Conservation (phyloP, 2,329 filamentous ascomycete species). For the Verticillium nonalfalfae region DNA sequence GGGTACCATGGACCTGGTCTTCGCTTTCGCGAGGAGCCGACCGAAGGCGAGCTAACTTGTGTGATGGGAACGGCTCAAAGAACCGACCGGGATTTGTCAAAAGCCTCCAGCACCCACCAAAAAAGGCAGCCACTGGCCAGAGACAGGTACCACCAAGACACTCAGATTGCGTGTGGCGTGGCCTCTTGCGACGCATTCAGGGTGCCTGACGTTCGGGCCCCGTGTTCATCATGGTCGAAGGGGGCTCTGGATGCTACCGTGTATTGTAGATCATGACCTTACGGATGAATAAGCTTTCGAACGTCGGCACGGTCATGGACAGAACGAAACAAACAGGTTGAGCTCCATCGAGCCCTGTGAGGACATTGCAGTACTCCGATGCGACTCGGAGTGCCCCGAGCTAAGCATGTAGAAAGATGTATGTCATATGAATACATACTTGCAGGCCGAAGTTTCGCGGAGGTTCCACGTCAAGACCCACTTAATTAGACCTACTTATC, state of each 20-base stretch:
- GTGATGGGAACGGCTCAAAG: not conserved
- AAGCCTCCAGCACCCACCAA: not conserved
- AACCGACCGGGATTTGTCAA: not conserved
- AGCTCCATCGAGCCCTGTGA: not conserved
- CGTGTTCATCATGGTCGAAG: not conserved
- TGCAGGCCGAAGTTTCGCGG: no score
- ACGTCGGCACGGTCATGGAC: not conserved
- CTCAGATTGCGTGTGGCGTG: not conserved
- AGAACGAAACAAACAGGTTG: not conserved
- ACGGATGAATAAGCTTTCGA: not conserved
- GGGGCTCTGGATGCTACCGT: not conserved
- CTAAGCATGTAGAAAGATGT: not conserved
- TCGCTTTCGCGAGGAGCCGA: not conserved
- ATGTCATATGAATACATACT: not conserved
- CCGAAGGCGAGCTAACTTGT: not conserved
- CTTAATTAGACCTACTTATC: no score
- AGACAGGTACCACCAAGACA: not conserved
- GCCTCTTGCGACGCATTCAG: not conserved
- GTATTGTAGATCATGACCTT: not conserved
- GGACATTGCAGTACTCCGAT: not conserved
- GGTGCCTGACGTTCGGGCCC: not conserved
- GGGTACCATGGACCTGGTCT: not conserved
- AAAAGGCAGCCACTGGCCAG: not conserved
- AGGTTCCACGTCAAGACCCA: no score
- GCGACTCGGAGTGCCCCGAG: not conserved